Evolutionary conservation across 192 early-diverging fungal species (phyloP).

Genomic region (Umbelopsis sp.): DNA sequence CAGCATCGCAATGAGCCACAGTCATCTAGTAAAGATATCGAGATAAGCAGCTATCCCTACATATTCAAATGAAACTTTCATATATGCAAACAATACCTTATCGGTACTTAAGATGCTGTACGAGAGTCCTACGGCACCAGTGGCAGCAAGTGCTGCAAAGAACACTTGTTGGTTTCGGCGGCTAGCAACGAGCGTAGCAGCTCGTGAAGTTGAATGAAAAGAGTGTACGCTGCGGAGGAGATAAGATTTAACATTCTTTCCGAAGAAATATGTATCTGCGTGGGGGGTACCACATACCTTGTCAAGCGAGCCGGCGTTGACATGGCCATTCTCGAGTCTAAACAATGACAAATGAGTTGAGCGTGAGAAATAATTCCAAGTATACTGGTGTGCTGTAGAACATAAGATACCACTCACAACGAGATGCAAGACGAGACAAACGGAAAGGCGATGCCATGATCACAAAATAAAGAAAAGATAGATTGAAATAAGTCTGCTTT

Average conservation of each 20-base stretch:
- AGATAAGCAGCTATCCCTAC: too few species aligned
- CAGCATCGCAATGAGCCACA: conserved; percentile 23
- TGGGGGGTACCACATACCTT: not conserved
- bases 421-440: conserved; percentile 12
- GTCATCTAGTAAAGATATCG: not conserved
- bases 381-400: not conserved
- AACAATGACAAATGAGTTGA: not conserved
- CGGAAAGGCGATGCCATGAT: conserved; percentile 4
- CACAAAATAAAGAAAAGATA: not conserved
- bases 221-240: not conserved
- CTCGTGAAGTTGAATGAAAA: not conserved
- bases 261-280: not conserved
- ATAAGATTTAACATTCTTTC: not conserved
- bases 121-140: conserved; percentile 1
- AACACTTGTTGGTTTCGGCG: not conserved
- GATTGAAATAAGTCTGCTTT: too few species aligned
- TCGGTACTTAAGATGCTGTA: not conserved
- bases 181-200: not conserved
- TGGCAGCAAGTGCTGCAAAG: not conserved
- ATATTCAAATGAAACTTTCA: too few species aligned
- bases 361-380: not conserved
- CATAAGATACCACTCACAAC: not conserved
- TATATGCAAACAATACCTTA: not conserved
- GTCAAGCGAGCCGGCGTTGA: not conserved
- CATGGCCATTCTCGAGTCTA: conserved; percentile 2